Evolutionary conservation across 768 basidiomycete genomes (phyloP).

Genomic region (Agrocybe praecox): DNA sequence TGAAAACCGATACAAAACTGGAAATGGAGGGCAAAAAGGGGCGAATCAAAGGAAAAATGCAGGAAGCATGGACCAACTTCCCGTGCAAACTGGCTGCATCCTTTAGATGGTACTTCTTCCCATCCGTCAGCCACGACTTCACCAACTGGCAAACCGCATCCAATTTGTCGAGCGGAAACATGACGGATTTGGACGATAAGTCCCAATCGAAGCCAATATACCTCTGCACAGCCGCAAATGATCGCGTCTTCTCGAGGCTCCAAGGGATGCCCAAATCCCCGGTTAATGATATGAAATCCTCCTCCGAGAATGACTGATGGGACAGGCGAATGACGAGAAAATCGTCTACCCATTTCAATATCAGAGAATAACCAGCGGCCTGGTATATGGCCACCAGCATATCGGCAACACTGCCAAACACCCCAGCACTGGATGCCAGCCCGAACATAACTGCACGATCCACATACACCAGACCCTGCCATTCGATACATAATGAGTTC

Average conservation of each 20-base stretch:
- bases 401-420: too few relatives aligned
- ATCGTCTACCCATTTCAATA: constrained; percentile 33
- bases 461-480: constrained; percentile 25
- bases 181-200: constrained; percentile 1
- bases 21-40: constrained; percentile 29
- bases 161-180: constrained; percentile 24
- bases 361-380: background rate
- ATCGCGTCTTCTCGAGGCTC: constrained; percentile 10
- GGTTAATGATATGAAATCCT: constrained; percentile 18
- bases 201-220: constrained; percentile 21
- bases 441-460: constrained; percentile 24
- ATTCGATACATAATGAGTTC: constrained; percentile 21
- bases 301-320: constrained; percentile 6
- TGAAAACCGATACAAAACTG: constrained; percentile 24
- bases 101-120: constrained; percentile 6
- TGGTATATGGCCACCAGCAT: constrained; percentile 21
- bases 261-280: constrained; percentile 12
- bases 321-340: constrained; percentile 19
- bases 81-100: constrained; percentile 30
- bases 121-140: constrained; percentile 17
- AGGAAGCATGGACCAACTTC: constrained; percentile 35
- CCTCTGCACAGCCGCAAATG: background rate
- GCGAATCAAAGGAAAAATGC: constrained; percentile 28
- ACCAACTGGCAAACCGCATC: constrained; percentile 6
- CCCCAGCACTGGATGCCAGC: background rate